phyloP scores from a whole-genome alignment of 2,329 filamentous ascomycete genomes.

The Alternaria solani region DNA sequence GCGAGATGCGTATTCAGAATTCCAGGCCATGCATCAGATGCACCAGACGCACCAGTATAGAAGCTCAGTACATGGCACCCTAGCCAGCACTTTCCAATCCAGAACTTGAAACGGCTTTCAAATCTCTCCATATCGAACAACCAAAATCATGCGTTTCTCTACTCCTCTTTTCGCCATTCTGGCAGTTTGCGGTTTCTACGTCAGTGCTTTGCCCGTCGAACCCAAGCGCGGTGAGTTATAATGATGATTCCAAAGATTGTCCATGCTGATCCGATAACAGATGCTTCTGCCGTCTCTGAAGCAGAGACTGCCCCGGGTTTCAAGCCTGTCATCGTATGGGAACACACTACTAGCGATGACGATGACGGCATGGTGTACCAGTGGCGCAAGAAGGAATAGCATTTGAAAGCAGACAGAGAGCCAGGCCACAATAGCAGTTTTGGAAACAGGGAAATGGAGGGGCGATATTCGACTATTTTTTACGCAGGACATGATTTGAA shows the following conservation, averaged over 20 bases:
- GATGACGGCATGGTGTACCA: background rate
- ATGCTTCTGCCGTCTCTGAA: background rate
- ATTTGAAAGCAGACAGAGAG: too few species aligned
- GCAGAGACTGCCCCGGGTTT: background rate
- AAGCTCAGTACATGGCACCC: background rate
- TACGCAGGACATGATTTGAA: too few species aligned
- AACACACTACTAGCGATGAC: background rate
- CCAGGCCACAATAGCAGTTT: too few species aligned
- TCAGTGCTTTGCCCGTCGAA: background rate
- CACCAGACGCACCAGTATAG: background rate
- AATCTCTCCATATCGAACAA: too few species aligned
- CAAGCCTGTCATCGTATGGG: background rate
- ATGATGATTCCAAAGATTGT: too few species aligned
- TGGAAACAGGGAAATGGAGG: too few species aligned
- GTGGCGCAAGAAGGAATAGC: background rate
- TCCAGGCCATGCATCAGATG: background rate
- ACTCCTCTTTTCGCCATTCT: background rate
- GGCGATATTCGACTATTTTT: too few species aligned
- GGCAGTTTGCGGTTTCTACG: background rate
- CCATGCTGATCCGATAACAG: background rate
- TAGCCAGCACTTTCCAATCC: background rate
- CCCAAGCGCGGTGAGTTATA: background rate
- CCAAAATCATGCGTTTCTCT: background rate
- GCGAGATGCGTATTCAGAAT: too few species aligned
- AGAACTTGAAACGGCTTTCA: too few species aligned